Evolutionary conservation across 495 filamentous ascomycete genomes (phyloP), one percentile per base, ranked within the genome.

Genomic region (Chaetomidium leptoderma): DNA sequence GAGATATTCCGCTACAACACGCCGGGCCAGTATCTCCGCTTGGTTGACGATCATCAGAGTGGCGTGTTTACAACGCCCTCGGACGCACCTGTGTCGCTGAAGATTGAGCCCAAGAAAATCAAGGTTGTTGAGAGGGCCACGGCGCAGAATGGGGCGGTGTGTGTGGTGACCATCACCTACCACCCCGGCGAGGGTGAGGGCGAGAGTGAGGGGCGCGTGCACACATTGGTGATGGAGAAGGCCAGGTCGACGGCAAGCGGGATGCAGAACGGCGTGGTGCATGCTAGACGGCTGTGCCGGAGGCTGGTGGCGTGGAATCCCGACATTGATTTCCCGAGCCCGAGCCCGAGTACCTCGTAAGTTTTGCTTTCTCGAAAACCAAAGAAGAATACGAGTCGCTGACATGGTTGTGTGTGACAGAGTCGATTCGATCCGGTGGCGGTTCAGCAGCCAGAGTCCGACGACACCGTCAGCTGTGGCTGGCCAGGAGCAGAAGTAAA

Each of bases 231-330:
- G 24, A 56, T 63, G 27, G 66, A 65, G 42, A 54, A 51, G 43
- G 40, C 55, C 6, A 29, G 57, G 45, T 49, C 23, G 29, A 53
- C 37, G 45, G 42, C 46, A 16, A 47, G 40, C 21, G 52, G 63
- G 17, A 17, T 61, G 13, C 55, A 64, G 40, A 63, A 39, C 21
- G 74, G 74, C 6, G 58, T 57, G 46, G 54, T 73, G 16, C 73
- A 76, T 19, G 61, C 58, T 6, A 57, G 69, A n/a, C 46, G 61
- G 8, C 73, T 78, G 16, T 69, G 66, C 19, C 57, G 59, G 26
- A 69, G 74, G 64, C 32, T 73, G 45, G 53, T 50, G 39, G 16
- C 4, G 0, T 62, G 69, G 47, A 74, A 72, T 23, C 50, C 55
- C 10, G 46, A 40, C 1, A 61, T 74, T 13, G 44, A 50, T 6